Base-by-base conservation (phyloP, 345 rosid species). In the Citrus medica region DNA sequence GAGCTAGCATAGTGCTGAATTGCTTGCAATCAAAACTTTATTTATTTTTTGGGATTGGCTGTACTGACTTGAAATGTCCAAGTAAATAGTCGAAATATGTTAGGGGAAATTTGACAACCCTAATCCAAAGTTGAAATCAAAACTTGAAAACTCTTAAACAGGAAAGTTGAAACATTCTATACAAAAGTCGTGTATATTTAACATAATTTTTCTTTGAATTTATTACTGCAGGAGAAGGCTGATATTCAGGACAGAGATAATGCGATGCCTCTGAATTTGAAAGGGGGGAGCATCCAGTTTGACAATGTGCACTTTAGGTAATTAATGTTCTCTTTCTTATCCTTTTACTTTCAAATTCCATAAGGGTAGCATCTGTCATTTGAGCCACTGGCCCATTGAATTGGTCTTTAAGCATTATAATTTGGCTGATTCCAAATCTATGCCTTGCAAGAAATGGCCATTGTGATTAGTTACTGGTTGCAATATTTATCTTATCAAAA, bases 301-400 rank as follows among this genome's bases (percentile, higher is more conserved):
- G 91, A 92, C 37, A 88, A 90, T 71, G 98, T 97, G 65, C 89
- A 92, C 87, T 97, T 97, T 88, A 88, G 99, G 99, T 96, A 80
- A 46, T 79, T 71, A 67, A 24, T 58, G 17, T 63, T 84, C 42
- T 65, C 48, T 27, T 58, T 67, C 35, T 67, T 64, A 37, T 79
- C 68, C 67, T 62, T 68, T 32, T 71, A 60, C 10, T 66, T 37
- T 76, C 72, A 62, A 76, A 75, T 68, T 67, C 35, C 37, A 40
- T 71, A 38, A 7, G 21, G 33, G 21, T 42, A 74, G 17, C 69
- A 74, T 17, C 55, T 62, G 33, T 37, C 17, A 33, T 79, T 28
- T 37, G 74, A 38, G 24, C 37, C 68, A 51, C n/a, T 10, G 25
- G 33, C 51, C 48, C 12, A 1, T 40, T 38, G 28, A 27, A 59